phyloP scores from a whole-genome alignment of 768 basidiomycete genomes.

The Leccinum rimulosum region DNA sequence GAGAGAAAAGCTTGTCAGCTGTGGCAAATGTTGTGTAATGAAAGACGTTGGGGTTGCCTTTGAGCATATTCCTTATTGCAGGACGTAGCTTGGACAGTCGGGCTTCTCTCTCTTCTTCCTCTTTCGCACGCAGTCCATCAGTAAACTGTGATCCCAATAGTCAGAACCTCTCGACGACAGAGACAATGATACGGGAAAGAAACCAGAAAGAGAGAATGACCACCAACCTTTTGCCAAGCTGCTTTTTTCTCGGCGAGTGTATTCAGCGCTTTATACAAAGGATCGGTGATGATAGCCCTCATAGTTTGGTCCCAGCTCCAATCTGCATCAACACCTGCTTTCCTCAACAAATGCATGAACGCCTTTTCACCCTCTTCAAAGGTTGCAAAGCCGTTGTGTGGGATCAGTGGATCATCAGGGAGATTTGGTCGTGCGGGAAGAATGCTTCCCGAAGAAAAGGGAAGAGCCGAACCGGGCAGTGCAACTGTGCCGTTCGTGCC shows the following conservation, averaged over 20 bases:
- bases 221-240: slow-evolving; percentile 85
- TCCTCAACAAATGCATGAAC: slow-evolving; percentile 85
- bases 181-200: not conserved
- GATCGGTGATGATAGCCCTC: slow-evolving; percentile 97
- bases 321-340: slow-evolving; percentile 84
- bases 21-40: slow-evolving; percentile 90
- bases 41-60: slow-evolving; percentile 83
- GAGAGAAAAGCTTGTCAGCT: slow-evolving; percentile 80
- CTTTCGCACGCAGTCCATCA: slow-evolving; percentile 70
- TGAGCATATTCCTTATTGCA: slow-evolving; percentile 81
- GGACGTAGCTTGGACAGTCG: slow-evolving; percentile 85
- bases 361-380: slow-evolving; percentile 92
- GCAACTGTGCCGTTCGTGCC: slow-evolving; percentile 43
- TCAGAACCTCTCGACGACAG: slow-evolving; percentile 7
- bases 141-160: slow-evolving; percentile 51
- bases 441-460: slow-evolving; percentile 57
- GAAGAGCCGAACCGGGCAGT: slow-evolving; percentile 55
- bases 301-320: slow-evolving; percentile 99
- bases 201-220: not conserved
- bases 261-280: slow-evolving; percentile 90
- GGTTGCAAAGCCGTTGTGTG: slow-evolving; percentile 85
- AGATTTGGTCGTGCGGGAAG: slow-evolving; percentile 75
- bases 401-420: slow-evolving; percentile 85
- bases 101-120: slow-evolving; percentile 82
- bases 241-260: slow-evolving; percentile 93